Percentiles rank a stretch among this genome's conserved stretches.
Evolutionary conservation across 2,329 filamentous ascomycete genomes (phyloP).

Genomic region (Microdochium trichocladiopsis): DNA sequence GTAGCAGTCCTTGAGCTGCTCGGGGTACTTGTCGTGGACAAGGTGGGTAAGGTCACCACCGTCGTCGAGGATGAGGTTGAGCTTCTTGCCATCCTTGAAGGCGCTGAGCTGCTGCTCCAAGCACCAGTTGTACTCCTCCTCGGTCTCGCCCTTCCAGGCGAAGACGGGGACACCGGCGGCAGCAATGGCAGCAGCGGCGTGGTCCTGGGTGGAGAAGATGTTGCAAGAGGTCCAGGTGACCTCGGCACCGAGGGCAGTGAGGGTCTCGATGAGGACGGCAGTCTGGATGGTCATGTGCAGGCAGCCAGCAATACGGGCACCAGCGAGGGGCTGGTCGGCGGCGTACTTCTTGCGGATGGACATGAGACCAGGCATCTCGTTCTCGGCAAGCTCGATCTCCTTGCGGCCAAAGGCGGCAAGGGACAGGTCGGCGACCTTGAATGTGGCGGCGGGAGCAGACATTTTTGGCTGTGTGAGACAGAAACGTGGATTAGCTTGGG

Average conservation of each 20-base stretch:
- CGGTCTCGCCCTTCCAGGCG: slow-evolving; percentile 82
- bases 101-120: slow-evolving; percentile 94
- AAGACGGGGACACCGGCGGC: slow-evolving; percentile 84
- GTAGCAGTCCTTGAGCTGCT: slow-evolving; percentile 97
- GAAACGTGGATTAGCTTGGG: not conserved
- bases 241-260: slow-evolving; percentile 90
- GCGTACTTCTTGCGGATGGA: slow-evolving; percentile 89
- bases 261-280: slow-evolving; percentile 97
- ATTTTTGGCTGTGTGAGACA: slow-evolving; percentile 34
- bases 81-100: slow-evolving; percentile 94
- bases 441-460: slow-evolving; percentile 81
- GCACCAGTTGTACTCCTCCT: slow-evolving; percentile 99
- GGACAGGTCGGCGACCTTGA: slow-evolving; percentile 98
- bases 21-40: slow-evolving; percentile 96
- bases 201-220: slow-evolving; percentile 99
- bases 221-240: slow-evolving; percentile 99
- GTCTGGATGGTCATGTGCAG: slow-evolving; percentile 99
- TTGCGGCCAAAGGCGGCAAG: slow-evolving; percentile 97
- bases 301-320: slow-evolving; percentile 94
- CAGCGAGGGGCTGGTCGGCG: slow-evolving; percentile 84
- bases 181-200: slow-evolving; percentile 95
- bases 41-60: slow-evolving; percentile 95
- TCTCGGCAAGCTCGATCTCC: slow-evolving; percentile 97
- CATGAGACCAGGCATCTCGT: slow-evolving; percentile 98
- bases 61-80: slow-evolving; percentile 99